Evolutionary conservation across 352 stramenopile genomes (phyloP).

Genomic region (Halophytophthora batemanensis): DNA sequence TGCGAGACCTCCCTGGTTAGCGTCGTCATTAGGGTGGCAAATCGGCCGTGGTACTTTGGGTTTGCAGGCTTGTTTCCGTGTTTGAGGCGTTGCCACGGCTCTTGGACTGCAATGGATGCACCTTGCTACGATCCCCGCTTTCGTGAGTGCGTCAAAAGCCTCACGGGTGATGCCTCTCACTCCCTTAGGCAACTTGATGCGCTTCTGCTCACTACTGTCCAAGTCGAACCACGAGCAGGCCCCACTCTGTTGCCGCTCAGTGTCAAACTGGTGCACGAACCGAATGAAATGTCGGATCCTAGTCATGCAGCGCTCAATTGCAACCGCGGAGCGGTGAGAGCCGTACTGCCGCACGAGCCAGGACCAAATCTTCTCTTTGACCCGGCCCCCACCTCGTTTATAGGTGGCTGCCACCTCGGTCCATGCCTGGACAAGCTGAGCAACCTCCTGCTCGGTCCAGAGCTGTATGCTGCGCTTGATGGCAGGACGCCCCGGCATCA

Average conservation of each 20-base stretch:
- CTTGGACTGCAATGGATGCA: neutral
- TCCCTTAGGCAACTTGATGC: conserved; percentile 1
- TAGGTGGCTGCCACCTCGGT: conserved; percentile 20
- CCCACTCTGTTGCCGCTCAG: conserved; percentile 14
- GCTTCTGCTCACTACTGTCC: conserved; percentile 1
- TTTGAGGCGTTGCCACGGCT: neutral
- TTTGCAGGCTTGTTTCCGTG: neutral
- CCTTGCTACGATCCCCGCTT: conserved; percentile 19
- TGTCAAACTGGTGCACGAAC: conserved; percentile 16
- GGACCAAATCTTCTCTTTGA: conserved; percentile 15
- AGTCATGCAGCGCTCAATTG: conserved; percentile 7
- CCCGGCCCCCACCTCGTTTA: conserved; percentile 1
- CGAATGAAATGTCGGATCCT: conserved; percentile 14
- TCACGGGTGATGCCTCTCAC: conserved; percentile 6
- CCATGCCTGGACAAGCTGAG: conserved; percentile 14
- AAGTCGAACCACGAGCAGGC: conserved; percentile 18
- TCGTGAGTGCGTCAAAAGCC: conserved; percentile 11
- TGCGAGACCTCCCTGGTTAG: neutral
- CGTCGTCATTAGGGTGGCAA: too few relatives aligned
- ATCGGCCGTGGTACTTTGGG: neutral
- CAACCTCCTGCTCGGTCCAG: conserved; percentile 21
- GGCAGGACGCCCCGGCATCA: neutral
- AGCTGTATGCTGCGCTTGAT: neutral
- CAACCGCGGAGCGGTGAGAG: conserved; percentile 7
- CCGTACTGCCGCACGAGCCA: conserved; percentile 4